These are phyloP conservation scores for Coniosporium tulheliwenetii DNA, from an alignment of 2,329 filamentous ascomycete genomes.

Conservation along the genomic window DNA sequence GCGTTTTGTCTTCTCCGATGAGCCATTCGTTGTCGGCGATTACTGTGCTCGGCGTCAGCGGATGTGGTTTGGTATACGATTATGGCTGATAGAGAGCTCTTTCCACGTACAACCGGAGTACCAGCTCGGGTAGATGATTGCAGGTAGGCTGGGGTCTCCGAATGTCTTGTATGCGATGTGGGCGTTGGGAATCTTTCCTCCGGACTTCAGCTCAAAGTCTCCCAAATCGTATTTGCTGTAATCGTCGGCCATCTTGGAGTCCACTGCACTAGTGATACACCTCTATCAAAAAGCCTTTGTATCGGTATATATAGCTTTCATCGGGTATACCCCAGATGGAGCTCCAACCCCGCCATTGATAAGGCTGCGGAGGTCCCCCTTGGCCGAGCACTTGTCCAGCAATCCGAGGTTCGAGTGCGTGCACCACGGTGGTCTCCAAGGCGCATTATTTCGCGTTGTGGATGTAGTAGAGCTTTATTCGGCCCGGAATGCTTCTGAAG, in stretches of 20 bases:
- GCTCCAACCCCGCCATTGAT: no score
- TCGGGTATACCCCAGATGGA: no score
- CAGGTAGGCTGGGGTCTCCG: slow-evolving; percentile 44
- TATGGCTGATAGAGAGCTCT: slow-evolving; percentile 1
- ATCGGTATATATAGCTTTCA: no score
- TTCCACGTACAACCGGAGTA: slow-evolving; percentile 42
- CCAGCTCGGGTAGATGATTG: slow-evolving; percentile 65
- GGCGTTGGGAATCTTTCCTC: slow-evolving; percentile 45
- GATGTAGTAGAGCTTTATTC: no score
- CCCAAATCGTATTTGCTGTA: slow-evolving; percentile 37
- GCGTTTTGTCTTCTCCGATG: slow-evolving; percentile 46
- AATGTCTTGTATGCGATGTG: slow-evolving; percentile 66
- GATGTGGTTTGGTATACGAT: not conserved
- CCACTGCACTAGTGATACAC: slow-evolving; percentile 1
- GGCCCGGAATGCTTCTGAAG: no score
- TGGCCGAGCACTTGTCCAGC: no score
- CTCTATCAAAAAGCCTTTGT: no score
- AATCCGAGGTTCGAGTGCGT: no score
- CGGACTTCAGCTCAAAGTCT: slow-evolving; percentile 39
- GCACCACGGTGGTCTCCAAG: no score
- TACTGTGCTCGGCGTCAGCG: slow-evolving; percentile 13
- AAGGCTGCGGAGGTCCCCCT: no score
- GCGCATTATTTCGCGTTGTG: no score
- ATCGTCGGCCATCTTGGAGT: slow-evolving; percentile 11
- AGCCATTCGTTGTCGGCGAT: slow-evolving; percentile 66